phyloP scores from a whole-genome alignment of 2,329 filamentous ascomycete species.

The Cordyceps pruinosa region DNA sequence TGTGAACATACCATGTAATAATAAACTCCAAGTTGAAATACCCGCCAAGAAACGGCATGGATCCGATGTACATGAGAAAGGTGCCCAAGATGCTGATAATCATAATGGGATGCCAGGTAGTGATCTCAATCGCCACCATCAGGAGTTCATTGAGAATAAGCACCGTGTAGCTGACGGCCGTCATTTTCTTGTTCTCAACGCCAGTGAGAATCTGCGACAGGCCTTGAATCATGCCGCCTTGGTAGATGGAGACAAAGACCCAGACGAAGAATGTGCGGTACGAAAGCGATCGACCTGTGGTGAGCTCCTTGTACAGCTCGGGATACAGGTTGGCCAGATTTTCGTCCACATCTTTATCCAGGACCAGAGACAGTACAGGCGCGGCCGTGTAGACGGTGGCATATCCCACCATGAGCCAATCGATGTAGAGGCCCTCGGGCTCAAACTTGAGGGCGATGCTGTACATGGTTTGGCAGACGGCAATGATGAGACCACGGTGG shows the following conservation, averaged over 20 bases:
- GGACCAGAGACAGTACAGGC: constrained; percentile 86
- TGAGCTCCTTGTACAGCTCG: constrained; percentile 96
- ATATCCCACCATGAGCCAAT: constrained; percentile 96
- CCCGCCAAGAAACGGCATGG: constrained; percentile 76
- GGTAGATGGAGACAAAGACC: constrained; percentile 92
- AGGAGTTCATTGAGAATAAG: constrained; percentile 89
- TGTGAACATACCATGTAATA: constrained; percentile 52
- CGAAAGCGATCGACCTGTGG: constrained; percentile 73
- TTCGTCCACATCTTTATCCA: constrained; percentile 94
- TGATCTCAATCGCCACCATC: constrained; percentile 96
- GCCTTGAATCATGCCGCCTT: constrained; percentile 93
- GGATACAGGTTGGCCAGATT: constrained; percentile 90
- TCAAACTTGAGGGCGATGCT: constrained; percentile 89
- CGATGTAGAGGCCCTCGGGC: constrained; percentile 88
- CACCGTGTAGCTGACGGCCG: constrained; percentile 85
- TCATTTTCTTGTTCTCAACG: constrained; percentile 67
- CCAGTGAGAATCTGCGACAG: constrained; percentile 81
- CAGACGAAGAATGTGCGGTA: constrained; percentile 96
- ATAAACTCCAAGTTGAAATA: constrained; percentile 86
- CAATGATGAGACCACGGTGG: constrained; percentile 90
- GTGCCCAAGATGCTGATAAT: constrained; percentile 78
- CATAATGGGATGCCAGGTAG: constrained; percentile 95
- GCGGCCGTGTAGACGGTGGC: constrained; percentile 92
- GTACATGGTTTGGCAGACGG: constrained; percentile 94
- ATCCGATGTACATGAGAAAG: constrained; percentile 69